A percentile compares a stretch with the other conserved stretches of the same genome.
phyloP scores from a whole-genome alignment of 371 early-diverging fungal species.

The Caulochytrium protostelioides region DNA sequence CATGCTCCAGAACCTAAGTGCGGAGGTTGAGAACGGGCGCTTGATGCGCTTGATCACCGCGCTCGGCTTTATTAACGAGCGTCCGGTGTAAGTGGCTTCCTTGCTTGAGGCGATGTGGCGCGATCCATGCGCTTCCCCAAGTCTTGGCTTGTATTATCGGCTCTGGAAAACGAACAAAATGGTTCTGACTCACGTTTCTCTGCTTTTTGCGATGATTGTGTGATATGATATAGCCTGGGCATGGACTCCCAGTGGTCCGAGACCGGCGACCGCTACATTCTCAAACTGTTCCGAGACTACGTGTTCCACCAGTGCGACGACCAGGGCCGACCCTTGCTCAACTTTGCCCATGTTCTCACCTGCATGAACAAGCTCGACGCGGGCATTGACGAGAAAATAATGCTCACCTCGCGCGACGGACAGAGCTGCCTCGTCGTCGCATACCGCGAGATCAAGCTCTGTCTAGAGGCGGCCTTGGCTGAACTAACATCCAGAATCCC shows the following conservation, averaged over 20 bases:
- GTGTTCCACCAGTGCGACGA: constrained; percentile 90
- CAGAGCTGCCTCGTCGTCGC: constrained; percentile 78
- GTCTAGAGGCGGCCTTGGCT: constrained; percentile 53
- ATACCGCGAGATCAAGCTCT: constrained; percentile 72
- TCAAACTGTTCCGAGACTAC: constrained; percentile 86
- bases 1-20: constrained; percentile 47
- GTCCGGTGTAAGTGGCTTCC: constrained; percentile 65
- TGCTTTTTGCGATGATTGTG: background rate
- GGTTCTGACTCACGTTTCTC: background rate
- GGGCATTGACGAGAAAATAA: constrained; percentile 71
- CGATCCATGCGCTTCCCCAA: too few species aligned
- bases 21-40: constrained; percentile 75
- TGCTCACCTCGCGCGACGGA: constrained; percentile 79
- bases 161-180: too few species aligned
- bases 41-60: constrained; percentile 59
- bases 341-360: constrained; percentile 76
- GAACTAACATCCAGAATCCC: too few species aligned
- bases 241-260: constrained; percentile 86
- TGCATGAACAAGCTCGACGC: constrained; percentile 91
- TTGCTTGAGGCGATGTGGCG: too few species aligned
- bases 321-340: constrained; percentile 56
- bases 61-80: constrained; percentile 79
- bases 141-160: too few species aligned
- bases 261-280: constrained; percentile 82
- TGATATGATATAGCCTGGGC: constrained; percentile 31